Conservation (phyloP, 805 yeast species). For the Suhomyces vadensis region DNA sequence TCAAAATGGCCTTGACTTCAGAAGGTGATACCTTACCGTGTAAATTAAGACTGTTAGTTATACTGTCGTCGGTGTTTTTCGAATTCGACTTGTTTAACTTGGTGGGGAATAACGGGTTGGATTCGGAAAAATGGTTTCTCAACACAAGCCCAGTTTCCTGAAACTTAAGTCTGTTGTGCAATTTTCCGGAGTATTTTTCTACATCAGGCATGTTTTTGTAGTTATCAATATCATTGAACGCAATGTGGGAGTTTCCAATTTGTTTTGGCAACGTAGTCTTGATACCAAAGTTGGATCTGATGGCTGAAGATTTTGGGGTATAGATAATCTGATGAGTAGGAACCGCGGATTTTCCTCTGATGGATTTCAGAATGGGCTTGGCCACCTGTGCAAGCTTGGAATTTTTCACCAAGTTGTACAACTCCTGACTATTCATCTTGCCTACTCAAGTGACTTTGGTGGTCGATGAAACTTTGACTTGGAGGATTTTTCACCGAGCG, state of each 20-base stretch:
- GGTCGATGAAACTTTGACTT: neutral
- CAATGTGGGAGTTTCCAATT: constrained; percentile 57
- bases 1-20: constrained; percentile 35
- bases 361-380: constrained; percentile 33
- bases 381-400: constrained; percentile 48
- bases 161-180: constrained; percentile 62
- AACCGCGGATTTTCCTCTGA: constrained; percentile 30
- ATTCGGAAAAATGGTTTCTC: constrained; percentile 27
- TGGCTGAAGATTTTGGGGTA: constrained; percentile 63
- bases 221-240: constrained; percentile 67
- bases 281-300: constrained; percentile 74
- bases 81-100: constrained; percentile 22
- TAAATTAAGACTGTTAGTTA: constrained; percentile 35
- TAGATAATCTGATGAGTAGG: constrained; percentile 78
- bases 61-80: constrained; percentile 22
- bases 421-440: constrained; percentile 33
- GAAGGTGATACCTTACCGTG: constrained; percentile 25
- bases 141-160: constrained; percentile 65
- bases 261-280: constrained; percentile 69
- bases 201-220: constrained; percentile 68
- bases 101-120: constrained; percentile 46
- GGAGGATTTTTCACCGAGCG: constrained; percentile 5
- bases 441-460: neutral
- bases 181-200: constrained; percentile 60
- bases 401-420: constrained; percentile 36